These are phyloP conservation scores for Botrytis pseudocinerea DNA, from an alignment of 2,329 filamentous ascomycete genomes.

Conservation along the genomic window DNA sequence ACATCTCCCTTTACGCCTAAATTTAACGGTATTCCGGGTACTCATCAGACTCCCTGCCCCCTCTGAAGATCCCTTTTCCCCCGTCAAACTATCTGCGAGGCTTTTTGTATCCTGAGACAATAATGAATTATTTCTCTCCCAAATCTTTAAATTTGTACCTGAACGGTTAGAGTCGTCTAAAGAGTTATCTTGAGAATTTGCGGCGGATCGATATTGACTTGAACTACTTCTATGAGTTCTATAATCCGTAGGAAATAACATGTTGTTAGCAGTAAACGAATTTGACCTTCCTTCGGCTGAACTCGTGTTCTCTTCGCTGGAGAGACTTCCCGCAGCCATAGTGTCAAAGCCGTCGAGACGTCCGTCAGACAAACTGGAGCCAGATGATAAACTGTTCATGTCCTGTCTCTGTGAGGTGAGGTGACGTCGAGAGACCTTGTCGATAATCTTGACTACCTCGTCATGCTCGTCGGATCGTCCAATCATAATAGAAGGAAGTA, in stretches of 20 bases:
- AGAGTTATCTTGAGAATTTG: constrained; percentile 34
- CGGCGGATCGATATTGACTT: constrained; percentile 28
- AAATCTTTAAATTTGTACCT: constrained; percentile 28
- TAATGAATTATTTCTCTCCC: constrained; percentile 36
- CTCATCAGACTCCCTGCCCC: constrained; percentile 37
- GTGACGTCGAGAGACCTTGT: constrained; percentile 71
- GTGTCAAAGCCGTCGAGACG: constrained; percentile 31
- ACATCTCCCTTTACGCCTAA: constrained; percentile 61
- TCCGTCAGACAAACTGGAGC: constrained; percentile 52
- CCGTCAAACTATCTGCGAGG: constrained; percentile 30
- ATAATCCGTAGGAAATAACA: constrained; percentile 22
- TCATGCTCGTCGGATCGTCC: constrained; percentile 73
- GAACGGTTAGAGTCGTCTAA: constrained; percentile 30
- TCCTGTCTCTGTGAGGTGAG: constrained; percentile 47
- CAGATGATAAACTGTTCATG: constrained; percentile 51
- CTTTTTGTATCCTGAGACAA: constrained; percentile 31
- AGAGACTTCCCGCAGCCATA: constrained; percentile 49
- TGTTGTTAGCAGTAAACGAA: constrained; percentile 26
- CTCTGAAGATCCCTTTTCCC: constrained; percentile 31
- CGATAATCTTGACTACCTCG: constrained; percentile 71
- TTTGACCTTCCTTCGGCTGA: constrained; percentile 51
- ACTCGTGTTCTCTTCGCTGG: constrained; percentile 58
- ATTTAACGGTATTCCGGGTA: constrained; percentile 47
- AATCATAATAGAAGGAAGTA: constrained; percentile 78
- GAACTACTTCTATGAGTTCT: constrained; percentile 26